These are phyloP conservation scores for Priceomyces medius DNA, from an alignment of 805 yeast genomes.

Conservation along the genomic window DNA sequence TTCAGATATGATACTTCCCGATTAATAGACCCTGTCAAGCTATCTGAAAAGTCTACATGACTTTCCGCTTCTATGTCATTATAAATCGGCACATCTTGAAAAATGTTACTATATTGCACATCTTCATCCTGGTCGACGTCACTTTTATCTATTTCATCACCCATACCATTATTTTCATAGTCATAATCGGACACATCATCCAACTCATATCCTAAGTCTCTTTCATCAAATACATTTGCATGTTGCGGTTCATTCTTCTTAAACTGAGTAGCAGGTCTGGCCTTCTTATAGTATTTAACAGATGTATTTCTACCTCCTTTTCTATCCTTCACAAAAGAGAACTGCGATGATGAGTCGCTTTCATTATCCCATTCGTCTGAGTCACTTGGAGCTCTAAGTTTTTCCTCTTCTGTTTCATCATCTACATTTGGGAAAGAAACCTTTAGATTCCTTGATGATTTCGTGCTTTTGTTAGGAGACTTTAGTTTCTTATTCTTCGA, in stretches of 20 bases:
- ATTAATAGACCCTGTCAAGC: too few relatives aligned
- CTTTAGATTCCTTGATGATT: background rate
- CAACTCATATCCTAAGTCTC: constrained; percentile 30
- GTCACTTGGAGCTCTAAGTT: background rate
- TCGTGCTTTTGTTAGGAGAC: background rate
- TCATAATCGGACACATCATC: constrained; percentile 40
- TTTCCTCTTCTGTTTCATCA: background rate
- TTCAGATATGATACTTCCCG: too few relatives aligned
- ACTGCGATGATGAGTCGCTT: constrained; percentile 33
- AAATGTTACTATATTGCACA: constrained; percentile 14
- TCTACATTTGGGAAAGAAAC: constrained; percentile 1
- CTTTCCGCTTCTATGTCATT: background rate
- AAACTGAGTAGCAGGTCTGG: constrained; percentile 8
- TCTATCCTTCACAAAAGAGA: constrained; percentile 41
- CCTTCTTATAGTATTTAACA: constrained; percentile 41
- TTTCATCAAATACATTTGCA: constrained; percentile 24
- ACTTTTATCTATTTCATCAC: constrained; percentile 15
- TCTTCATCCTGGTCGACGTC: constrained; percentile 7
- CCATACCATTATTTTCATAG: constrained; percentile 43
- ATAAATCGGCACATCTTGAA: constrained; percentile 11
- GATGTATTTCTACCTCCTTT: constrained; percentile 45
- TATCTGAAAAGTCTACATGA: background rate
- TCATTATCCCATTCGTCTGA: constrained; percentile 8
- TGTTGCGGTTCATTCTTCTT: constrained; percentile 8
- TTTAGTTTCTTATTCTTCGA: background rate